A percentile compares a stretch with the other conserved stretches of the same genome.
phyloP scores from a whole-genome alignment of 2,329 filamentous ascomycete species.

The Nannizziopsis barbatae region DNA sequence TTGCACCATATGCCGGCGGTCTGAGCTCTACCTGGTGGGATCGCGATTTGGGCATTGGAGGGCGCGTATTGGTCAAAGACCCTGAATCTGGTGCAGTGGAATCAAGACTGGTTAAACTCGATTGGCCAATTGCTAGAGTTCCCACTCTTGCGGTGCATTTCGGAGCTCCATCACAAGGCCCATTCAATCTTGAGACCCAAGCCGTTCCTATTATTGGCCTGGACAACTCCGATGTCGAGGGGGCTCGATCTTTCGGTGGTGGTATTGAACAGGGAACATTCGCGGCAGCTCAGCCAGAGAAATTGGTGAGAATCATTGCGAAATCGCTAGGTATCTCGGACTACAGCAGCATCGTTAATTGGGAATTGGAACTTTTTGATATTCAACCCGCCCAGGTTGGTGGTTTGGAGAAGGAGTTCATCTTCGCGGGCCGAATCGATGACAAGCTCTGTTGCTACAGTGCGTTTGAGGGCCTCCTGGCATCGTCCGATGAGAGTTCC shows the following conservation, averaged over 20 bases:
- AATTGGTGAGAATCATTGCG: constrained; percentile 72
- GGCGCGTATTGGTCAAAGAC: constrained; percentile 74
- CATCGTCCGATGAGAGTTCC: constrained; percentile 44
- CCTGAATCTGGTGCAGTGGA: constrained; percentile 60
- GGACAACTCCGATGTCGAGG: constrained; percentile 53
- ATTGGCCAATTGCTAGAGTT: constrained; percentile 87
- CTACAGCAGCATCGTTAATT: constrained; percentile 71
- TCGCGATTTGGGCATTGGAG: constrained; percentile 80
- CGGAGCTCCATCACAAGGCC: constrained; percentile 55
- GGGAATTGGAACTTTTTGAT: constrained; percentile 95
- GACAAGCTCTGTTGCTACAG: constrained; percentile 97
- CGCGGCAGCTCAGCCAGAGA: constrained; percentile 68
- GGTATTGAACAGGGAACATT: constrained; percentile 51
- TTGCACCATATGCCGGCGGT: constrained; percentile 83
- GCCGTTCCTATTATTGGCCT: constrained; percentile 89
- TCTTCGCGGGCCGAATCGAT: constrained; percentile 89
- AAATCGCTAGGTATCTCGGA: constrained; percentile 63
- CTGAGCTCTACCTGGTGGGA: constrained; percentile 95
- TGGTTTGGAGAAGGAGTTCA: constrained; percentile 83
- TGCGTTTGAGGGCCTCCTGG: constrained; percentile 71
- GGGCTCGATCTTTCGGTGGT: constrained; percentile 17
- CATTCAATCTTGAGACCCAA: constrained; percentile 79
- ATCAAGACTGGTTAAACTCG: constrained; percentile 75
- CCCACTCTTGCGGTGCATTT: constrained; percentile 92
- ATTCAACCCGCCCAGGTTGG: constrained; percentile 71